Percentiles rank a stretch among this genome's conserved stretches.
Conservation (phyloP, 305 asterid species). For the Stenogyne calaminthoides region DNA sequence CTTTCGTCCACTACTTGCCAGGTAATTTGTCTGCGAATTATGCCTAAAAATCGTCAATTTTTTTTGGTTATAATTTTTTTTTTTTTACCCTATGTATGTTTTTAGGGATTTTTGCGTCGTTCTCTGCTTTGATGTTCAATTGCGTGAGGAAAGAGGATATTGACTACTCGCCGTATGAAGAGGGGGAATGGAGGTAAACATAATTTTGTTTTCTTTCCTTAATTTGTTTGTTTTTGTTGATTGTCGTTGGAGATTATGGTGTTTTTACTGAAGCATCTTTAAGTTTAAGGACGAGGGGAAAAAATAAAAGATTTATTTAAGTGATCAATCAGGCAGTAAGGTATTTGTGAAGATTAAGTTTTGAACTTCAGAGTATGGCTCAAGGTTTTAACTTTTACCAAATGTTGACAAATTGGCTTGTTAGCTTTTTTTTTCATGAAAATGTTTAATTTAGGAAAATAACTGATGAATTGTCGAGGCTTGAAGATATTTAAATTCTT, state of each 20-base stretch:
- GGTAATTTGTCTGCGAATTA: constrained; percentile 42
- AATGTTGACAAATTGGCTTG: too few relatives aligned
- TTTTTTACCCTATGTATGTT: background rate
- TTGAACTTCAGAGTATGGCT: too few relatives aligned
- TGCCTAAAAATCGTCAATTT: background rate
- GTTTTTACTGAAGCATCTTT: background rate
- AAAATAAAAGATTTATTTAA: background rate
- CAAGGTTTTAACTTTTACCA: too few relatives aligned
- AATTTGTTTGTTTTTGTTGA: background rate
- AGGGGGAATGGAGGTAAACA: constrained; percentile 90
- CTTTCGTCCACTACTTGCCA: constrained; percentile 91
- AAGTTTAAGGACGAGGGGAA: background rate
- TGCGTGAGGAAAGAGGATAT: constrained; percentile 91
- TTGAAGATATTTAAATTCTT: too few relatives aligned
- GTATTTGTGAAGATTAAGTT: constrained; percentile 10
- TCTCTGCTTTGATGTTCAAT: constrained; percentile 76
- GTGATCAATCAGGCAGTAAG: constrained; percentile 1
- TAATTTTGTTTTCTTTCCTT: background rate
- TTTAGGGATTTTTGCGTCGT: constrained; percentile 41
- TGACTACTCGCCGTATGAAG: constrained; percentile 95
- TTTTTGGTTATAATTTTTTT: background rate
- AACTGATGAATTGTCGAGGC: too few relatives aligned
- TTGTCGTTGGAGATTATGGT: background rate
- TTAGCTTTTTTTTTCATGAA: too few relatives aligned
- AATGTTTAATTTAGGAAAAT: too few relatives aligned